A percentile compares a stretch with the other conserved stretches of the same genome.
Conservation (phyloP, 1,139 yeast species). For the Lodderomyces elongisporus region DNA sequence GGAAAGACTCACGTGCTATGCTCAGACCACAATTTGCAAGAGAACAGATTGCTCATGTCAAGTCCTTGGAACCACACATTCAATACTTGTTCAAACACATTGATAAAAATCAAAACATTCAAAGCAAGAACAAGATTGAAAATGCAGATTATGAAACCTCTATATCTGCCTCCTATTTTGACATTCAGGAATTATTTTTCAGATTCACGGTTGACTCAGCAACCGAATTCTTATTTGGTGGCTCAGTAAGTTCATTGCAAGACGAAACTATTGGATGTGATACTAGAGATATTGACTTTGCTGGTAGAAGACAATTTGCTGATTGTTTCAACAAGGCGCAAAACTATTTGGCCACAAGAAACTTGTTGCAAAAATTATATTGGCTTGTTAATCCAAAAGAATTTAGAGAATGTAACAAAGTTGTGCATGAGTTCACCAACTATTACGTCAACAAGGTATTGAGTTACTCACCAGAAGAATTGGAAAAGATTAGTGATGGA, state of each 20-base stretch:
- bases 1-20: conserved; percentile 53
- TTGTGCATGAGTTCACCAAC: conserved; percentile 27
- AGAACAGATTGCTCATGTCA: conserved; percentile 47
- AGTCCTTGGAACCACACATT: conserved; percentile 39
- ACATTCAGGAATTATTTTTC: conserved; percentile 33
- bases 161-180: conserved; percentile 27
- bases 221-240: conserved; percentile 39
- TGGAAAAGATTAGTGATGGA: conserved; percentile 23
- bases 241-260: conserved; percentile 27
- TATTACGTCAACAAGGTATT: conserved; percentile 29
- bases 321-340: conserved; percentile 28
- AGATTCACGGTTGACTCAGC: conserved; percentile 38
- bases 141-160: too few relatives aligned
- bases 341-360: conserved; percentile 24
- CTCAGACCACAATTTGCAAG: conserved; percentile 29
- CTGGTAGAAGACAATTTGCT: conserved; percentile 21
- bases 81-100: conserved; percentile 33
- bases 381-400: conserved; percentile 19
- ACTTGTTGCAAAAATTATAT: conserved; percentile 26
- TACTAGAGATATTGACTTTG: conserved; percentile 14
- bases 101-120: conserved; percentile 14
- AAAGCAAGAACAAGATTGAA: not conserved
- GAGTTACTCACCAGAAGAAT: conserved; percentile 18
- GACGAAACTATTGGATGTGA: conserved; percentile 27
- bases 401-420: conserved; percentile 18